Evolutionary conservation across 192 early-diverging fungal genomes (phyloP), one percentile per base, ranked within the genome.

Genomic region (Coemansia sp.): DNA sequence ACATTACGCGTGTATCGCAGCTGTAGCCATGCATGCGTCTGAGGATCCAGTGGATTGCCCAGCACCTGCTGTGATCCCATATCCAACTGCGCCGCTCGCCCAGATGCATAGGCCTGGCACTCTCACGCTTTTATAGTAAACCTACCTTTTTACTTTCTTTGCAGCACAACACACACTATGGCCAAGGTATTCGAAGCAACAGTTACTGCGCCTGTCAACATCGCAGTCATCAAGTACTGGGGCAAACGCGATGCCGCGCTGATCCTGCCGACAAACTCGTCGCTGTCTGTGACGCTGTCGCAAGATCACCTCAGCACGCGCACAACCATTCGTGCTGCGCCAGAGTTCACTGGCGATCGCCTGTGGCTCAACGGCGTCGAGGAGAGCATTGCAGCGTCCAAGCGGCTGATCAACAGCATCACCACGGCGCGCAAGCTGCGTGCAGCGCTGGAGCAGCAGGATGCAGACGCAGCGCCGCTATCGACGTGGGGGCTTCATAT

Each of bases 141-240:
- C 10, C n/a, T 49, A 49, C 47, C 3, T 49, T 51, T 52, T 9
- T 52, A 23, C 20, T 20, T 52, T 52, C 19, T 31, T 31, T 31
- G 28, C 28, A 31, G 28, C 28, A 31, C 28, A 31, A 31, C 23
- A 2, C 17, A 9, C 8, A 38, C 2, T 21, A 72, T 73, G 71
- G 51, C 56, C 38, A 31, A 15, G 8, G 48, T 60, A 4, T 62
- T 68, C 69, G 74, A 83, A 60, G 89, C 90, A 9, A 99, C 97
- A 38, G 91, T 91, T 71, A 91, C 93, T 14, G 92, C 95, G 5
- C 97, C 97, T 53, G 96, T 99, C 67, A 99, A 99, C 83, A 99
- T 99, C 78, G 97, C 97, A 38, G 95, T 97, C 40, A 90, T 99
- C 82, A 97, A 97, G 86, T 97, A 97, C 82, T 97, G 95, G 97